Evolutionary conservation across 1,284 basidiomycete species (phyloP), one percentile per base, ranked within the genome.

Genomic region (Boletus semigastroideus): DNA sequence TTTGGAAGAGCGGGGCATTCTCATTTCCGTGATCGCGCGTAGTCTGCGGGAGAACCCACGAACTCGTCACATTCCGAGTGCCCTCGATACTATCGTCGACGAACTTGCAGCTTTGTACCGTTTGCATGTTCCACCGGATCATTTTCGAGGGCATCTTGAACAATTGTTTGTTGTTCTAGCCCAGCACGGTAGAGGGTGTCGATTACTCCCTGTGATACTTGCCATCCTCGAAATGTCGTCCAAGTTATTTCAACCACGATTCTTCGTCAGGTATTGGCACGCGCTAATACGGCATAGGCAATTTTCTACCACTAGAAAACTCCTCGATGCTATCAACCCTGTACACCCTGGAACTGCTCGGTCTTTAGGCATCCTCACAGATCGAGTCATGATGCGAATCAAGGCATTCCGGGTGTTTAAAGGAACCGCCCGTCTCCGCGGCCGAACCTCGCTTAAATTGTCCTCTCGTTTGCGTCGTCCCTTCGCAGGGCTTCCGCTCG

Each of bases 91-190:
- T 6, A 42, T 67, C 25, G 54, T 41, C 20, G n/a, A 63, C 9
- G 59, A 60, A 46, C 51, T 71, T 17, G 38, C 38, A 25, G 48
- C 31, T 3, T 37, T 66, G 37, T 71, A 70, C 36, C 19, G 14
- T 19, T 66, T 47, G 4, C 55, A 46, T 9, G 28, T 42, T 27
- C 68, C 66, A 1, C 60, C 67, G 13, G 46, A 46, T 33, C 56
- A 67, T 33, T 66, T 71, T 55, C 65, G 58, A 36, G 53, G 63
- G 20, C 64, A 62, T 40, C 55, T 67, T 20, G 64, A 69, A 33
- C 55, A 55, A 12, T 44, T 71, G 5, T 44, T 71, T 44, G 31
- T 62, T 38, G 9, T 38, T 46, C 46, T 67, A 45, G 57, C 67
- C 14, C 56, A 27, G 27, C 43, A 52, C 13, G 60, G 58, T 17